Percentiles rank a stretch among this genome's conserved stretches.
Evolutionary conservation across 2,329 filamentous ascomycete genomes (phyloP).

Genomic region (Talaromyces sp.): DNA sequence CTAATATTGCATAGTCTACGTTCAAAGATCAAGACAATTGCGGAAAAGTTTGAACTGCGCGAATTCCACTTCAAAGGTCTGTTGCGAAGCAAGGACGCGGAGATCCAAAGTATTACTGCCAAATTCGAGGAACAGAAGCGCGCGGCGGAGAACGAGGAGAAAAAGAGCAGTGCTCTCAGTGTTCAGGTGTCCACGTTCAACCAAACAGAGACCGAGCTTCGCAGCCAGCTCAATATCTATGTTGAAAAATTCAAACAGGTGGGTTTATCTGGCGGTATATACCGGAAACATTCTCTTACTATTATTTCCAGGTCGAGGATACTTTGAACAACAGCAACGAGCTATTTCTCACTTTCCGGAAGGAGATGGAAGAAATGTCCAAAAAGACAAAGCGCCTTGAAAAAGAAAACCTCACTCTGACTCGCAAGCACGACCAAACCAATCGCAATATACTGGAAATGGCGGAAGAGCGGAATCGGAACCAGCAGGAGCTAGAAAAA

Average conservation of each 20-base stretch:
- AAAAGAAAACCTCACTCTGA: constrained; percentile 88
- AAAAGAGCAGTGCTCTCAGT: constrained; percentile 77
- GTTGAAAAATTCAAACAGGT: constrained; percentile 99
- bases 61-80: constrained; percentile 91
- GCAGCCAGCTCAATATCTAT: constrained; percentile 95
- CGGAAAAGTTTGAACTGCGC: constrained; percentile 93
- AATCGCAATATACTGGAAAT: constrained; percentile 94
- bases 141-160: constrained; percentile 72
- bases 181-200: constrained; percentile 91
- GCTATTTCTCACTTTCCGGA: constrained; percentile 90
- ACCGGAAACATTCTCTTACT: neutral
- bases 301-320: constrained; percentile 75
- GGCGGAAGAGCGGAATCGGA: constrained; percentile 82
- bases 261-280: constrained; percentile 29
- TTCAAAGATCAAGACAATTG: constrained; percentile 84
- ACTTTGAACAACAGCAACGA: constrained; percentile 98
- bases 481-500: constrained; percentile 69
- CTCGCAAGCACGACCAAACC: constrained; percentile 86
- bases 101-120: constrained; percentile 86
- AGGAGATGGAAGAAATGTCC: constrained; percentile 99
- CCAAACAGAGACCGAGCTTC: constrained; percentile 87
- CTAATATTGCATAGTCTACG: constrained; percentile 37
- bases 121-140: constrained; percentile 88
- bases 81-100: constrained; percentile 88
- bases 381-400: constrained; percentile 97